Conservation (phyloP, 164 flowering plant species). For the Protea cynaroides region DNA sequence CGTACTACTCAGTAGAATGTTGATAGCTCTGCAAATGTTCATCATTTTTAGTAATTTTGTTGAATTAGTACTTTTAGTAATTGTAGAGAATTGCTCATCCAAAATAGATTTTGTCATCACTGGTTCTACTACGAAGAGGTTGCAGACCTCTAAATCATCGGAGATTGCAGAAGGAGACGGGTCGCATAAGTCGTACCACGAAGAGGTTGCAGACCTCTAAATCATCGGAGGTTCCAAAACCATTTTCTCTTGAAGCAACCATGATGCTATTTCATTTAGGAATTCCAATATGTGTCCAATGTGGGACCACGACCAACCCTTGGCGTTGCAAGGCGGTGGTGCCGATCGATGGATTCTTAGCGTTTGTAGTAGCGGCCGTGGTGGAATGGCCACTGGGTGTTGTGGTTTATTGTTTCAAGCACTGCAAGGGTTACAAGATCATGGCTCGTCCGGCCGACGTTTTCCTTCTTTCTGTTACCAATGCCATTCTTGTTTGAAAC, state of each 20-base stretch:
- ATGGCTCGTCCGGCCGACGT: conserved; percentile 80
- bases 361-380: conserved; percentile 57
- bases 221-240: too few species aligned
- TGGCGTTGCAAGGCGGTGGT: conserved; percentile 83
- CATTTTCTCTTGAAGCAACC: not conserved
- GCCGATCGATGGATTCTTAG: conserved; percentile 54
- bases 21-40: too few species aligned
- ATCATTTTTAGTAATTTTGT: too few species aligned
- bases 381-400: conserved; percentile 90
- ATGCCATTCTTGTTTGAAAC: conserved; percentile 53
- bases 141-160: too few species aligned
- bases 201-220: too few species aligned
- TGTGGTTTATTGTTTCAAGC: conserved; percentile 57
- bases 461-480: conserved; percentile 53
- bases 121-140: too few species aligned
- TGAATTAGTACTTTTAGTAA: too few species aligned
- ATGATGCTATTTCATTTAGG: conserved; percentile 9
- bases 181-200: too few species aligned
- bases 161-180: too few species aligned
- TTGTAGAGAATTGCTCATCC: too few species aligned
- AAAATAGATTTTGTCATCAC: too few species aligned
- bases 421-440: conserved; percentile 70
- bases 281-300: conserved; percentile 55
- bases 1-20: too few species aligned
- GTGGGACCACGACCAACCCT: conserved; percentile 63